Evolutionary conservation across 768 basidiomycete species (phyloP), one percentile per base, ranked within the genome.

Genomic region (Mycena kentingensis): DNA sequence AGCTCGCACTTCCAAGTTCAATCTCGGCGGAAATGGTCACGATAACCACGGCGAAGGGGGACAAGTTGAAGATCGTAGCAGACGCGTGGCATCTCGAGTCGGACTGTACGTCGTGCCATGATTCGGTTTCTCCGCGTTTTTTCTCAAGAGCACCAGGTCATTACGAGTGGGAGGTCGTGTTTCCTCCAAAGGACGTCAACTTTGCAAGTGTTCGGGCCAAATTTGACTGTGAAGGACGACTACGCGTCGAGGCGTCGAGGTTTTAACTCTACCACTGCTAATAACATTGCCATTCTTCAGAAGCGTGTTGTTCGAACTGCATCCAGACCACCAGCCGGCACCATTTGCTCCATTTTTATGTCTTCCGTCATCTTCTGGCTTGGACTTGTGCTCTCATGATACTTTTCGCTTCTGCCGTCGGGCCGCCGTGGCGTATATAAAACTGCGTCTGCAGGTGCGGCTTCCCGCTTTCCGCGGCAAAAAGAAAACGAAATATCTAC

Each of bases 81-180:
- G 82, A 84, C 63, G 80, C 80, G 37, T 85, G 83, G 82, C 77
- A 83, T 63, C 73, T 76, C 67, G 82, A 84, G 63, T 66, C 59
- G 44, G 79, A 83, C 54, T 82, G 83, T 84, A 69, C 73, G 83
- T 76, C 26, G 26, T 6, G 12, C 5, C 22, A 24, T 27, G 10
- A 3, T 25, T 53, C 42, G 42, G 32, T 22, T 53, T 46, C 27
- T 15, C 22, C n/a, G 25, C 21, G 28, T 49, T 58, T 43, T 27
- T 32, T 26, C n/a, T 50, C 12, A 28, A 47, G 15, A 24, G 22
- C 22, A 24, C 11, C 51, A 85, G 83, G 78, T 58, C 83, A 83
- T 60, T 83, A 79, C 55, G 83, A 83, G 56, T 85, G 83, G 83
- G 74, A 79, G 51, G 77, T 83, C 57, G 68, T 65, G 16, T 85